These are phyloP conservation scores for Przewalskia tangutica DNA, from an alignment of 257 asterid genomes.

Conservation along the genomic window DNA sequence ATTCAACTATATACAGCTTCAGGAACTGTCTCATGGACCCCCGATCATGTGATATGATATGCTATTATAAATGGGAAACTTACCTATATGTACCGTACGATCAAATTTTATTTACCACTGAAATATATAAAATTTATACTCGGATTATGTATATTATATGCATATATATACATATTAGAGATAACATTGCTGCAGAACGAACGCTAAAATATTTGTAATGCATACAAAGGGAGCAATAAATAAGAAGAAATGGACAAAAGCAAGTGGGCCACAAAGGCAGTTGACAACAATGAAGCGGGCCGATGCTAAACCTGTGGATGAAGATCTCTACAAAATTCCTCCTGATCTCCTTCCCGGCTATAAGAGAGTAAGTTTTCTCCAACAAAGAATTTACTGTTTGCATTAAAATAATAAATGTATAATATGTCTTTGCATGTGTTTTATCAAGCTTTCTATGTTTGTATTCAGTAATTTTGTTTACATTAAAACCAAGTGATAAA, in stretches of 20 bases:
- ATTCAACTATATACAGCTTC: background rate
- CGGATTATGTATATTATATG: no score
- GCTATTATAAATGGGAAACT: no score
- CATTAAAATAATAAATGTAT: background rate
- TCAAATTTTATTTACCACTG: no score
- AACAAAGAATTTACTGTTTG: background rate
- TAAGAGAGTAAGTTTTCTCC: constrained; percentile 34
- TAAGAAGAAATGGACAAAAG: background rate
- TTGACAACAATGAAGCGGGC: constrained; percentile 6
- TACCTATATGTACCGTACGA: no score
- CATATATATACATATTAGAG: no score
- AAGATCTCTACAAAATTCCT: constrained; percentile 85
- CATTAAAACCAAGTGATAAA: background rate
- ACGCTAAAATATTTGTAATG: background rate
- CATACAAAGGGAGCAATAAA: background rate
- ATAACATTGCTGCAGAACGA: background rate
- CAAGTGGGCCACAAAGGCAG: constrained; percentile 14
- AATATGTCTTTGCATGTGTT: background rate
- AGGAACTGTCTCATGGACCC: background rate
- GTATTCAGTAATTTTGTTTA: background rate
- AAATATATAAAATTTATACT: no score
- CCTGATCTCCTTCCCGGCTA: constrained; percentile 49
- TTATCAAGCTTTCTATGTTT: background rate
- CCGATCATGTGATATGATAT: background rate
- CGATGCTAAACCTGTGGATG: constrained; percentile 68